Base-by-base conservation (phyloP, 1,284 basidiomycete genomes). In the Crepidotus sp. region DNA sequence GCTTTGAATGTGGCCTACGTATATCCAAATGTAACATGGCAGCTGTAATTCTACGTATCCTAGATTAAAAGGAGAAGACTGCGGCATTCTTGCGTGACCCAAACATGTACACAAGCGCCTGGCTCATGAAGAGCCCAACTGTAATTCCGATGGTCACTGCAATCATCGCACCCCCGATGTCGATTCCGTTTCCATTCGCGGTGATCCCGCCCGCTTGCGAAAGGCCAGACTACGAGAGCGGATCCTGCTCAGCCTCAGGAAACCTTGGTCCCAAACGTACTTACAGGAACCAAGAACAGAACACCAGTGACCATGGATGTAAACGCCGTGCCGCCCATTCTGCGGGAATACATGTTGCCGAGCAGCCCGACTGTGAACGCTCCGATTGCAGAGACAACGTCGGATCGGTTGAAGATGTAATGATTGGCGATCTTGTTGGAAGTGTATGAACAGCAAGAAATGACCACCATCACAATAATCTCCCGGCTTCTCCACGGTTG, bases 301-400 rank as follows among this genome's bases (percentile, higher is more conserved):
- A 92, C 86, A 40, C 88, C 89, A 3, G 86, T 84, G 22, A 89
- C 86, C 86, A 90, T 92, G 4, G 82, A 82, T 4, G 87, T 89
- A 63, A 92, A 92, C 18, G 89, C 88, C 3, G 88, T 91, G 8
- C 89, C 89, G n/a, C 83, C 77, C 74, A 89, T 86, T 57, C 79
- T 77, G 44, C 88, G 70, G 45, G 88, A 90, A 61, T 92, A 92
- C 1, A 83, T 62, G 56, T 92, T 92, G 1, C 89, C 88, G 18
- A 92, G 68, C 24, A 91, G 55, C 25, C 86, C 84, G 32, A 90
- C 82, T 6, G 83, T 85, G 55, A 91, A 91, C 18, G 87, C 86
- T 2, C 88, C 88, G 52, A 91, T 84, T n/a, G 85, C 82, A 31
- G 80, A 83, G 15, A 90, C 86, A 38, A 91, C 71, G 58, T 91